These are phyloP conservation scores for Penicillium hordei DNA, from an alignment of 2,329 filamentous ascomycete species.

Conservation along the genomic window DNA sequence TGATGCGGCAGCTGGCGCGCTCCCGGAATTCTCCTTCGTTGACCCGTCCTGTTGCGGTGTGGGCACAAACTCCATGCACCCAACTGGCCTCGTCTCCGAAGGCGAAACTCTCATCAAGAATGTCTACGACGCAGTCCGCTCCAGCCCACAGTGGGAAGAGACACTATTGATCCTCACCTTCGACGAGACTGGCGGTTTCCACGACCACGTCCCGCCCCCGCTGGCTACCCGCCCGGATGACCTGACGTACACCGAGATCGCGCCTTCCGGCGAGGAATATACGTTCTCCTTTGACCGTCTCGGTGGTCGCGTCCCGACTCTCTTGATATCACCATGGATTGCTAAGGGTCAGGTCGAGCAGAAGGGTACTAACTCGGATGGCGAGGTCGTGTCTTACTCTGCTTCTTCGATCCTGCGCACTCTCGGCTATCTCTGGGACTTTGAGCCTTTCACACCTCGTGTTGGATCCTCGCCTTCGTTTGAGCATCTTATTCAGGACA, in stretches of 20 bases:
- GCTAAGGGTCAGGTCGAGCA: constrained; percentile 33
- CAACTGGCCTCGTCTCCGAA: constrained; percentile 36
- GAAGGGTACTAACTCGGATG: constrained; percentile 27
- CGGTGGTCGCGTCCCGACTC: constrained; percentile 32
- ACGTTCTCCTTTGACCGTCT: constrained; percentile 32
- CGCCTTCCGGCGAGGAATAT: constrained; percentile 28
- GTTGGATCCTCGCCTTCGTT: constrained; percentile 31
- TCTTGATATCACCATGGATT: constrained; percentile 34
- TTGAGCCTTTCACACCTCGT: constrained; percentile 33
- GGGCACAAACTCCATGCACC: constrained; percentile 40
- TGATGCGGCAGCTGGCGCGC: constrained; percentile 33
- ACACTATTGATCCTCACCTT: constrained; percentile 41
- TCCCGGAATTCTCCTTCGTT: constrained; percentile 38
- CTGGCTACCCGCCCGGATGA: constrained; percentile 36
- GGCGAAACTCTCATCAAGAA: constrained; percentile 39
- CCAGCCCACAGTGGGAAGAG: constrained; percentile 37
- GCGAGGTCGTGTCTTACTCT: constrained; percentile 29
- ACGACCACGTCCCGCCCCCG: constrained; percentile 40
- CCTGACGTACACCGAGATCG: constrained; percentile 35
- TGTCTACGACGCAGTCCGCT: constrained; percentile 39
- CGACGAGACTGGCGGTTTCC: constrained; percentile 42
- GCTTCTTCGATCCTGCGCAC: constrained; percentile 32
- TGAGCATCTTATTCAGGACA: constrained; percentile 29
- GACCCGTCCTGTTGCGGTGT: constrained; percentile 44
- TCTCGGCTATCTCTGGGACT: constrained; percentile 38